Evolutionary conservation across 202 grass and related monocot species (phyloP), one percentile per base, ranked within the genome.

Genomic region (Panicum hallii): DNA sequence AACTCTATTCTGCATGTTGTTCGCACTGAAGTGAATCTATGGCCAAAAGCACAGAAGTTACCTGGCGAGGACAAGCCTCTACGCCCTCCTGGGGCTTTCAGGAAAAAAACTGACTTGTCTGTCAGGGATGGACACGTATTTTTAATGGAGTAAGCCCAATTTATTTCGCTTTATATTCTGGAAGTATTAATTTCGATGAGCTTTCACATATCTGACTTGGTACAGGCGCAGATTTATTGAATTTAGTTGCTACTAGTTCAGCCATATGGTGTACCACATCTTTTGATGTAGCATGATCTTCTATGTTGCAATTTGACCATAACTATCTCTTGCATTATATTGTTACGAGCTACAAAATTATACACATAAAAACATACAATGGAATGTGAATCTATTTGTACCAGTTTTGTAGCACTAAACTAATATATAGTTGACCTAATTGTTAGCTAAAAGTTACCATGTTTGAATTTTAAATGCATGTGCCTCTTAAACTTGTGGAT

Each of bases 121-220:
- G 87, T 95, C 44, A 99, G 89, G 72, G 96, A 99, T 84, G 96
- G 96, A 15, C 91, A 94, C 91, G 90, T 96, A 56, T 94, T 99
- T 90, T 88, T 99, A 70, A 91, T 99, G 88, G 96, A 99, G 96
- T 99, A 94, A 95, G 96, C 87, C 58, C 22, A 75, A 36, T 82
- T 79, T 86, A 83, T 40, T 81, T 64, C n/a, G 0, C 30, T 75
- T 54, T 7, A 43, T 87, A 46, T 62, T 20, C 22, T 75, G 38
- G 32, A 70, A 79, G 43, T 53, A 65, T 19, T 52, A 77, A 28
- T 79, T 63, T 63, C 55, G 32, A 36, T 77, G 66, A 58, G 9
- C 49, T 54, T 64, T 38, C 43, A 47, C 9, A 6, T 49, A n/a
- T 76, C 5, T 46, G 28, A 38, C 20, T 88, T 82, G 13, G 36